phyloP scores from a whole-genome alignment of 352 stramenopile species.

The Globisporangium orthogonon region DNA sequence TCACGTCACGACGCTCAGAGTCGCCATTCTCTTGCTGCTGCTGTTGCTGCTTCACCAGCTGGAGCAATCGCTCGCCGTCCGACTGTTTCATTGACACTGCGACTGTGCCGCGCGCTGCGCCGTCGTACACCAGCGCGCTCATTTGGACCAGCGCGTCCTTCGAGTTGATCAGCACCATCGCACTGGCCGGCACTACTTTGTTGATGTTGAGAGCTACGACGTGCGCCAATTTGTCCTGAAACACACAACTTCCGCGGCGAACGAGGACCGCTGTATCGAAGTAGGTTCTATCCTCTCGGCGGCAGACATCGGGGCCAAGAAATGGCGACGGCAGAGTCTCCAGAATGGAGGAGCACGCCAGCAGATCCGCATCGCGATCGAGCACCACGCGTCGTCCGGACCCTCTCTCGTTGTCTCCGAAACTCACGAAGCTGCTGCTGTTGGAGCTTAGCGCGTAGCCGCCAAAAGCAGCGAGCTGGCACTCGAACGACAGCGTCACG shows the following conservation, averaged over 20 bases:
- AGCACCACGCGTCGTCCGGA: slow-evolving; percentile 8
- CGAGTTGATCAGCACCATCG: slow-evolving; percentile 38
- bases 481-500: slow-evolving; percentile 6
- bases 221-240: slow-evolving; percentile 23
- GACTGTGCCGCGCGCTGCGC: not conserved
- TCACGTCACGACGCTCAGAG: not conserved
- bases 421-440: not conserved
- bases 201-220: not conserved
- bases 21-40: not conserved
- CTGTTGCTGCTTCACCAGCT: slow-evolving; percentile 3
- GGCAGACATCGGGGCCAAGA: too few relatives aligned
- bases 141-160: slow-evolving; percentile 22
- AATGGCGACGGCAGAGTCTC: too few relatives aligned
- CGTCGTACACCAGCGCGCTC: slow-evolving; percentile 16
- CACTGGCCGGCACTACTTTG: not conserved
- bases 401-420: too few relatives aligned
- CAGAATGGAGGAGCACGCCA: slow-evolving; percentile 17
- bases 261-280: slow-evolving; percentile 20
- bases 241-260: slow-evolving; percentile 30
- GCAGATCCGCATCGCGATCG: slow-evolving; percentile 10
- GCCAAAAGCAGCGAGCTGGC: slow-evolving; percentile 29
- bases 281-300: not conserved
- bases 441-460: slow-evolving; percentile 9
- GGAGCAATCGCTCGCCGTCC: slow-evolving; percentile 23
- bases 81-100: slow-evolving; percentile 19